A percentile compares a stretch with the other conserved stretches of the same genome.
These are phyloP conservation scores for Torulaspora indica DNA, from an alignment of 805 yeast species.

Conservation along the genomic window DNA sequence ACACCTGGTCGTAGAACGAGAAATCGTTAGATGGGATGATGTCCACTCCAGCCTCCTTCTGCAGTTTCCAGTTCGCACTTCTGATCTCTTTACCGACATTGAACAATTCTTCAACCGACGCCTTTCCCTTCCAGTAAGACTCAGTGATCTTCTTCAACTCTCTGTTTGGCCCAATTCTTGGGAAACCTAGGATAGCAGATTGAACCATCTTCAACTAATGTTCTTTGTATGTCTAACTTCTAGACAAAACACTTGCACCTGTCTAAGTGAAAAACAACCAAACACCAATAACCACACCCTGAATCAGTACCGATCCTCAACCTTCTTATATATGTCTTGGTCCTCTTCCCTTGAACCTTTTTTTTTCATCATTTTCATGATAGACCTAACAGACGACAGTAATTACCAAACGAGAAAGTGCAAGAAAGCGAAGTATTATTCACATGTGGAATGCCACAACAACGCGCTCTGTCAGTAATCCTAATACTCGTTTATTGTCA, in stretches of 20 bases:
- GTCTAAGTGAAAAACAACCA: not conserved
- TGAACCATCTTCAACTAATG: slow-evolving; percentile 64
- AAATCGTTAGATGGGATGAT: slow-evolving; percentile 96
- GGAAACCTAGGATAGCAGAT: slow-evolving; percentile 98
- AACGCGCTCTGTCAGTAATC: not conserved
- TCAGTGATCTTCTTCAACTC: slow-evolving; percentile 98
- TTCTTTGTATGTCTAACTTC: slow-evolving; percentile 1
- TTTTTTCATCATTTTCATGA: not conserved
- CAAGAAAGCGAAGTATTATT: not conserved
- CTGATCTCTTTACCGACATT: slow-evolving; percentile 94
- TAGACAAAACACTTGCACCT: not conserved
- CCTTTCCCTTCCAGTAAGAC: slow-evolving; percentile 97
- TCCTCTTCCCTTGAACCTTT: slow-evolving; percentile 4
- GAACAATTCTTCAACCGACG: slow-evolving; percentile 77
- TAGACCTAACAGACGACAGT: not conserved
- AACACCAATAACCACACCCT: not conserved
- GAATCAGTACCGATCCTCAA: not conserved
- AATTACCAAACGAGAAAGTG: slow-evolving; percentile 1
- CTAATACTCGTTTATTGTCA: not conserved
- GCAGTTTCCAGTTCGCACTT: slow-evolving; percentile 96
- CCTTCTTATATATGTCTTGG: slow-evolving; percentile 2
- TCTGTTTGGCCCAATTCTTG: slow-evolving; percentile 99
- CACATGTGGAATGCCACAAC: slow-evolving; percentile 2
- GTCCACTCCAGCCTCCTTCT: slow-evolving; percentile 95
- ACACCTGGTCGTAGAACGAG: slow-evolving; percentile 95